These are phyloP conservation scores for Trypanosoma scelopori DNA, from an alignment of 208 protist genomes.

Conservation along the genomic window DNA sequence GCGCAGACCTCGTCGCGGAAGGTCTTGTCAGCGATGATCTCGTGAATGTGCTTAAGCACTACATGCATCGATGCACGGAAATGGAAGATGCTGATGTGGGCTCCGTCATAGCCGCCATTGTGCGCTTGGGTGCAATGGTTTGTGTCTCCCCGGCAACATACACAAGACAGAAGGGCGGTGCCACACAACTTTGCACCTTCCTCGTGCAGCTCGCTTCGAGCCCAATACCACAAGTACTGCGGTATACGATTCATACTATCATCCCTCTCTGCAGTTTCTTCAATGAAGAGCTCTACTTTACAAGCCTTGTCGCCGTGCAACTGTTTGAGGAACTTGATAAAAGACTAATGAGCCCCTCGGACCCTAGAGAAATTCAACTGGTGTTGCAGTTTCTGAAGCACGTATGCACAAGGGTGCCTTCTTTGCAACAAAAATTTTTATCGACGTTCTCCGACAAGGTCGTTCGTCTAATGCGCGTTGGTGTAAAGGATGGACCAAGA, in stretches of 20 bases:
- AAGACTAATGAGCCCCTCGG: slow-evolving; percentile 6
- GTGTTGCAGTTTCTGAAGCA: slow-evolving; percentile 20
- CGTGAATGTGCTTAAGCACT: slow-evolving; percentile 12
- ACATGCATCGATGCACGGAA: slow-evolving; percentile 12
- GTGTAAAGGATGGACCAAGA: slow-evolving; percentile 19
- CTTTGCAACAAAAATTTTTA: slow-evolving; percentile 19
- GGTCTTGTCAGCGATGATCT: slow-evolving; percentile 19
- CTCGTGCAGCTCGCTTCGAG: slow-evolving; percentile 22
- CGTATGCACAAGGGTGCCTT: slow-evolving; percentile 22
- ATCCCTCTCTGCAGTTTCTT: slow-evolving; percentile 2
- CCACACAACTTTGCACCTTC: slow-evolving; percentile 14
- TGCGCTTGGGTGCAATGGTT: slow-evolving; percentile 23
- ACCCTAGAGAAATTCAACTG: slow-evolving; percentile 13
- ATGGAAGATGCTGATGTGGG: slow-evolving; percentile 5
- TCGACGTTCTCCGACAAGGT: background rate
- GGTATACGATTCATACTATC: slow-evolving; percentile 22
- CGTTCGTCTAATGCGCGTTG: slow-evolving; percentile 13
- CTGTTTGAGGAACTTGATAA: slow-evolving; percentile 23
- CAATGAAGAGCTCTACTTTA: slow-evolving; percentile 31
- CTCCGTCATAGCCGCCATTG: slow-evolving; percentile 12
- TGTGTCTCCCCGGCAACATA: slow-evolving; percentile 10
- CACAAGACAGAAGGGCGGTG: slow-evolving; percentile 27
- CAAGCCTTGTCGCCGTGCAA: slow-evolving; percentile 11
- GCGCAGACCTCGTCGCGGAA: slow-evolving; percentile 7
- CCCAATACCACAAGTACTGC: background rate